Evolutionary conservation across 1,139 yeast species (phyloP).

Genomic region (Blastobotrys buckinghamii): DNA sequence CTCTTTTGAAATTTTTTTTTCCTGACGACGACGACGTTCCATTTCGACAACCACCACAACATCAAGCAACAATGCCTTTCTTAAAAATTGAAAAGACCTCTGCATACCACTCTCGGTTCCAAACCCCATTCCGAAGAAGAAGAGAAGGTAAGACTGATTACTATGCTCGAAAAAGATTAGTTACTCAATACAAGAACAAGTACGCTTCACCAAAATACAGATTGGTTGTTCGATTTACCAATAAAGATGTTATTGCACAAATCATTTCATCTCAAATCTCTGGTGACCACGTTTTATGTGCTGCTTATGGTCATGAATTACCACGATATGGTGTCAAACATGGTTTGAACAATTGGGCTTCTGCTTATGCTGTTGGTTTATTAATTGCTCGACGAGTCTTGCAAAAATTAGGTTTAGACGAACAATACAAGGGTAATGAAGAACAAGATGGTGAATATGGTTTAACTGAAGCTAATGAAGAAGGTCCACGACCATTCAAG

Average conservation of each 20-base stretch:
- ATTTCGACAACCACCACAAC: slow-evolving; percentile 1
- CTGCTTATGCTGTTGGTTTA: slow-evolving; percentile 99
- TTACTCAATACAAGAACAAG: slow-evolving; percentile 99
- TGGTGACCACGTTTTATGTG: slow-evolving; percentile 93
- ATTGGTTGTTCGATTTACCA: slow-evolving; percentile 99
- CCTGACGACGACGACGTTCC: neutral
- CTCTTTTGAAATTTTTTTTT: neutral
- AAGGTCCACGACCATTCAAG: slow-evolving; percentile 99
- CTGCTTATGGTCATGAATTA: slow-evolving; percentile 99
- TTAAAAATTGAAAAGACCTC: slow-evolving; percentile 65
- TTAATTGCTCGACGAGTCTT: slow-evolving; percentile 99
- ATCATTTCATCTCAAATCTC: slow-evolving; percentile 93
- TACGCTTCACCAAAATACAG: slow-evolving; percentile 99
- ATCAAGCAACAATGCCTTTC: slow-evolving; percentile 61
- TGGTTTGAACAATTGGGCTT: slow-evolving; percentile 99
- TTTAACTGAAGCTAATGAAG: slow-evolving; percentile 98
- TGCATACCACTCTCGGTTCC: slow-evolving; percentile 99
- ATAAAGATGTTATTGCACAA: slow-evolving; percentile 98
- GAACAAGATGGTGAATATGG: slow-evolving; percentile 99
- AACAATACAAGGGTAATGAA: slow-evolving; percentile 97
- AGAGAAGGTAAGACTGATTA: slow-evolving; percentile 99
- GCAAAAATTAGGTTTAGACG: slow-evolving; percentile 96
- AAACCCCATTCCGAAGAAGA: slow-evolving; percentile 99
- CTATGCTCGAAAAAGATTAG: slow-evolving; percentile 99
- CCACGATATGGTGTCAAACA: slow-evolving; percentile 97